A percentile compares a stretch with the other conserved stretches of the same genome.
These are phyloP conservation scores for Gardenia jasminoides DNA, from an alignment of 257 asterid species.

Conservation along the genomic window DNA sequence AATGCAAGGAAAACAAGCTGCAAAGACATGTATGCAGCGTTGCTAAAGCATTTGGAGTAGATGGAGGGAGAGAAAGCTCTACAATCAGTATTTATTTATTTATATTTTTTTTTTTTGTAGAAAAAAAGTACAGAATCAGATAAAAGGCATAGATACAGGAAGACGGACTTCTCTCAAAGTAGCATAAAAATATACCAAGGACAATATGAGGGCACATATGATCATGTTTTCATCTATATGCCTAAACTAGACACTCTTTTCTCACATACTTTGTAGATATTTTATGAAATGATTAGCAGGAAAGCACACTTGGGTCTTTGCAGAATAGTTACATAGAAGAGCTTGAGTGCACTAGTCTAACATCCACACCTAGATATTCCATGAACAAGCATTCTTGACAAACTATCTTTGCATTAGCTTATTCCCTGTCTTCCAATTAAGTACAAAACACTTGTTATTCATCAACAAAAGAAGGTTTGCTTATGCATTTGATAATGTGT, in stretches of 20 bases:
- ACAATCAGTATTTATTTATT: not conserved
- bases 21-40: not conserved
- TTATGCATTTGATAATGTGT: not conserved
- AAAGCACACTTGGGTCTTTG: not conserved
- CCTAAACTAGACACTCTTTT: not conserved
- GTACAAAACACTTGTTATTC: not conserved
- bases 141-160: not conserved
- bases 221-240: not conserved
- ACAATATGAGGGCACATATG: no score
- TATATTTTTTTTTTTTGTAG: not conserved
- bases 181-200: not conserved
- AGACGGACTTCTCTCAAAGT: not conserved
- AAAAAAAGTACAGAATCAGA: not conserved
- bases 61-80: not conserved
- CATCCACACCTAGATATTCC: not conserved
- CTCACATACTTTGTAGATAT: not conserved
- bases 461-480: not conserved
- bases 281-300: not conserved
- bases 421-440: not conserved
- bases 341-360: not conserved
- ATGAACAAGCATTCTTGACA: not conserved
- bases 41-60: not conserved
- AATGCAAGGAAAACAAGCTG: not conserved
- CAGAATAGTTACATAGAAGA: not conserved
- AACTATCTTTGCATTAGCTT: not conserved